Evolutionary conservation across 352 stramenopile species (phyloP), one percentile per base, ranked within the genome.

Genomic region (Achlya hypogyna): DNA sequence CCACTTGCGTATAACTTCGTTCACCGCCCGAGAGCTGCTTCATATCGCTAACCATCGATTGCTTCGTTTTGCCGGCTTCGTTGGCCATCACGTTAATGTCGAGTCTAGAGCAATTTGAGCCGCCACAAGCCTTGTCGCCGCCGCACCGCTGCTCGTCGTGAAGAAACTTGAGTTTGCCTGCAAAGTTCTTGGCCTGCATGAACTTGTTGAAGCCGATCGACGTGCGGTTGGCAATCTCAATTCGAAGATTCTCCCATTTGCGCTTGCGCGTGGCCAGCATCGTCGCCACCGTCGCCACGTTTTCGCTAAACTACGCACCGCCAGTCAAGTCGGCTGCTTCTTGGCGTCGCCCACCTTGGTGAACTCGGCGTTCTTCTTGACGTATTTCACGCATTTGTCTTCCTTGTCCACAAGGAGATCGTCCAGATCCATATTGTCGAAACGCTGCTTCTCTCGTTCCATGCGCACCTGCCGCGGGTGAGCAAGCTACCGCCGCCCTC

Each of bases 21-120:
- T 99, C 97, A 23, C 97, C 97, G 54, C 96, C 96, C n/a, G 87
- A 96, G n/a, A 99, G 78, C 56, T 97, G 87, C 77, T 98, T 98
- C 75, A 98, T 96, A 72, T 98, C 92, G 9, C 88, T 97, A 29
- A 97, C 53, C n/a, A 67, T 38, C 4, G 83, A 92, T 27, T 78
- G 73, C 35, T 76, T 74, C 22, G 85, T 90, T 23, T 72, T 72
- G 6, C 82, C 82, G 51, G 76, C 77, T 54, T 94, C 83, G 69
- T 93, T 93, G 29, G 88, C 82, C 23, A 94, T 67, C 51, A 94
- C 83, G 14, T 81, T 78, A 35, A 94, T 91, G 35, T 92, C 85
- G 14, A 94, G 74, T 12, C 49, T 54, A 54, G 8, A 6, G 12
- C 6, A 6, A 54, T 16, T 16, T 14, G 34, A 6, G 34, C 14